Evolutionary conservation across 805 yeast species (phyloP), one percentile per base, ranked within the genome.

Genomic region (Ogataea angusta): DNA sequence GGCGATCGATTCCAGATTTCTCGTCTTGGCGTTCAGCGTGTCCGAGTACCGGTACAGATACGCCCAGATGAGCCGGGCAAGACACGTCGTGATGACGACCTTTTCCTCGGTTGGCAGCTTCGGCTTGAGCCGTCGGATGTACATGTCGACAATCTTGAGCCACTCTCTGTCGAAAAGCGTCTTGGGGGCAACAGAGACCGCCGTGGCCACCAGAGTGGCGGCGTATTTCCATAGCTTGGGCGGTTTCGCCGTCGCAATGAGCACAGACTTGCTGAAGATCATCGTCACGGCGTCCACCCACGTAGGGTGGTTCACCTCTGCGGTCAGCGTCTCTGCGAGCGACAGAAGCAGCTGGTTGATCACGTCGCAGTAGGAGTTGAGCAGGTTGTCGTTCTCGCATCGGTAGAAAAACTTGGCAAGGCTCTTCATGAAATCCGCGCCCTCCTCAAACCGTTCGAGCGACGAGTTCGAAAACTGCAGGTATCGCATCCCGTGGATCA

Each of bases 261-360:
- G 29, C 70, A 72, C 12, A 73, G 59, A 43, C 42, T 72, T 76
- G 12, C 69, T 62, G 58, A 75, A 80, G 10, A 91, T 77, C 14
- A 70, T 65, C 16, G 75, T 74, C 39, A 88, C 76, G 0, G 96
- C 93, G 29, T 80, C 85, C 0, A 82, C 80, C 99, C 99, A 93
- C 1, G 84, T 79, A 3, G 99, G 99, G 59, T 91, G 95, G 55
- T 93, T 91, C 0, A 88, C 90, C 58, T 93, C 99, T 0, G 96
- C 98, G 0, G 96, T 87, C 23, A 90, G 70, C 1, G 80, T 71
- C 7, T 87, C 91, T 0, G 97, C 95, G 17, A 93, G 61, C 0
- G 97, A 95, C 29, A 88, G 65, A 2, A 93, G 64, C 18, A 93
- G 72, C 38, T 78, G 81, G 41, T 83, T 74, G 28, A 90, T 69